Percentiles rank a stretch among this genome's conserved stretches.
phyloP scores from a whole-genome alignment of 2,329 filamentous ascomycete species.

The Daldinia sp. region DNA sequence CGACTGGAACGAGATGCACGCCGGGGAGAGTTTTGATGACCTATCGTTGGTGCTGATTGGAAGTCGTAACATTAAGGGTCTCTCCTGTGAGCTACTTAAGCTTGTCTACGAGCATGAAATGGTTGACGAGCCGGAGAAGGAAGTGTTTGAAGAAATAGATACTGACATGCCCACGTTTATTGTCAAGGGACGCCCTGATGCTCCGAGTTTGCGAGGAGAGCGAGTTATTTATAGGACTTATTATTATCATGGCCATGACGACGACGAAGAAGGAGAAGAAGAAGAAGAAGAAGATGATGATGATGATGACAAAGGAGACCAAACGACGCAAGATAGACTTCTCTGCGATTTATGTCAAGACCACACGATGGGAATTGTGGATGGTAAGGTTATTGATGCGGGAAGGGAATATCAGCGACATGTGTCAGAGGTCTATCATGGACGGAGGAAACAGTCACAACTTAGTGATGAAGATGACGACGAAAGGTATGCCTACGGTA shows the following conservation, averaged over 20 bases:
- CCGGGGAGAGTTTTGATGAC: not conserved
- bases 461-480: not conserved
- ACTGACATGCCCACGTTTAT: not conserved
- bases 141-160: not conserved
- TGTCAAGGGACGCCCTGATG: not conserved
- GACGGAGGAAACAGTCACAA: not conserved
- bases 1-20: not conserved
- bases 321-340: not conserved
- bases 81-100: not conserved
- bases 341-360: not conserved
- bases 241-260: too few species aligned
- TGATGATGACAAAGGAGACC: not conserved
- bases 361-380: not conserved
- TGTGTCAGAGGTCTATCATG: not conserved
- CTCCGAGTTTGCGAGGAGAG: not conserved
- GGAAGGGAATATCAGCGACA: conserved; percentile 5
- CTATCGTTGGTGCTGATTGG: not conserved
- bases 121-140: not conserved
- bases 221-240: not conserved
- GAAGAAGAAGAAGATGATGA: too few species aligned
- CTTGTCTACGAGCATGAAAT: conserved; percentile 3
- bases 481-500: not conserved
- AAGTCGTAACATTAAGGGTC: not conserved
- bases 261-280: not conserved
- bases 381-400: not conserved